Conservation (phyloP, 352 stramenopile species). For the Phytophthora sp. region DNA sequence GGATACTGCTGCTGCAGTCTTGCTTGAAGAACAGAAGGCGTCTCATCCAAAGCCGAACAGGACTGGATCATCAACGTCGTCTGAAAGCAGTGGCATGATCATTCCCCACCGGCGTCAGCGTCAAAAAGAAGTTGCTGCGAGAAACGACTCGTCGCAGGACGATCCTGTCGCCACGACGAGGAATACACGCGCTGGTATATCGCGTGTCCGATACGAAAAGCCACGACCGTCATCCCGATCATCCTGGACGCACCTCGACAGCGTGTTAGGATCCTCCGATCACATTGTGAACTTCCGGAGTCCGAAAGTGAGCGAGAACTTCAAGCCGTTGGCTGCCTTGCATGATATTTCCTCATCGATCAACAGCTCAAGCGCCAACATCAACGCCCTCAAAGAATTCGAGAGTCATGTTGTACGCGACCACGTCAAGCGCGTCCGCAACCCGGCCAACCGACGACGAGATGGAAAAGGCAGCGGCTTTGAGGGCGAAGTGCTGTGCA, state of each 20-base stretch:
- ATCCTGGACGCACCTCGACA: constrained; percentile 71
- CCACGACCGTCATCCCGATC: constrained; percentile 48
- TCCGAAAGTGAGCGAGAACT: constrained; percentile 84
- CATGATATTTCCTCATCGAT: constrained; percentile 5
- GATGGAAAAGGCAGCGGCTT: constrained; percentile 70
- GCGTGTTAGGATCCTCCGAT: constrained; percentile 62
- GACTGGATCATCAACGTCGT: constrained; percentile 60
- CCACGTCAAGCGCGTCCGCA: constrained; percentile 55
- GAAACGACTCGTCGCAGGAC: constrained; percentile 24
- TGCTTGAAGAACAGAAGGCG: constrained; percentile 15
- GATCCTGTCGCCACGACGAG: not conserved
- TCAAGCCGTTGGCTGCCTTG: constrained; percentile 49
- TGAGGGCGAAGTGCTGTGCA: constrained; percentile 68
- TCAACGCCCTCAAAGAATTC: constrained; percentile 49
- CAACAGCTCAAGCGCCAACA: constrained; percentile 7
- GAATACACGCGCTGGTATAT: not conserved
- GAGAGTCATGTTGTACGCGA: constrained; percentile 47
- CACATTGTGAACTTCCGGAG: constrained; percentile 84
- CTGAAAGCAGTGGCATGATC: constrained; percentile 46
- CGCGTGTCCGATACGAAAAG: constrained; percentile 32
- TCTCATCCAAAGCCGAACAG: constrained; percentile 15
- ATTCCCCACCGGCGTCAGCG: constrained; percentile 8
- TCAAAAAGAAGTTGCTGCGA: not conserved
- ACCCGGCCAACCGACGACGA: constrained; percentile 56
- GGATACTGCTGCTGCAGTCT: constrained; percentile 33